Evolutionary conservation across 805 yeast genomes (phyloP), one percentile per base, ranked within the genome.

Genomic region (Candida khao-thaluensis): DNA sequence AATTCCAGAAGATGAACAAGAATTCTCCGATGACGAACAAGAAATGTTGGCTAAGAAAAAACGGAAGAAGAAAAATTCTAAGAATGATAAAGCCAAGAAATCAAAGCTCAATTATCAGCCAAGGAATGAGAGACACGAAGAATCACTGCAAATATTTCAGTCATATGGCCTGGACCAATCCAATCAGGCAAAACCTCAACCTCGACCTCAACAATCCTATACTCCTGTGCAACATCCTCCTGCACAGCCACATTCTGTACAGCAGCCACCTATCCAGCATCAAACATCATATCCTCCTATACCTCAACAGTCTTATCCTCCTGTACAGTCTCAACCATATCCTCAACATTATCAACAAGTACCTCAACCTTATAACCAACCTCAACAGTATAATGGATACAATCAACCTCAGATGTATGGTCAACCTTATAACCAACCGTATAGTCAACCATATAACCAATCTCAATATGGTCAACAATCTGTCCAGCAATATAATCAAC

Each of bases 1-100:
- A 54, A 62, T 91, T 21, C 88, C 96, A 0, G 89, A 81, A 50
- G 95, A 85, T 21, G 98, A 93, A 58, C 95, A 87, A 58, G 98
- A 91, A 56, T 91, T 82, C 50, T 86, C 96, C 1, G 98, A 93
- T 58, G 98, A 93, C 60, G 98, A 91, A 56, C 77, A 77, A 44
- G 98, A 93, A 58, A 75, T 79, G 50, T 82, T 77, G 24, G 77
- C 76, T 31, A 90, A 84, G 55, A 76, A 74, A 38, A 60, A 71
- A 16, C 81, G 74, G 57, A 86, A 83, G 61, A 76, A 74, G 42
- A 59, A 57, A 48, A 76, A 77, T 60, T 70, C 63, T 41, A 56
- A 54, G 12, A 46, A 49, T 5, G 43, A 38, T 30, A 37, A 43
- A 11, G 21, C 18, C 9, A 31, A 38, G 22, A 26, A 39, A 32